Conservation (phyloP, 1,284 basidiomycete species). For the Cutaneotrichosporon dermatis region DNA sequence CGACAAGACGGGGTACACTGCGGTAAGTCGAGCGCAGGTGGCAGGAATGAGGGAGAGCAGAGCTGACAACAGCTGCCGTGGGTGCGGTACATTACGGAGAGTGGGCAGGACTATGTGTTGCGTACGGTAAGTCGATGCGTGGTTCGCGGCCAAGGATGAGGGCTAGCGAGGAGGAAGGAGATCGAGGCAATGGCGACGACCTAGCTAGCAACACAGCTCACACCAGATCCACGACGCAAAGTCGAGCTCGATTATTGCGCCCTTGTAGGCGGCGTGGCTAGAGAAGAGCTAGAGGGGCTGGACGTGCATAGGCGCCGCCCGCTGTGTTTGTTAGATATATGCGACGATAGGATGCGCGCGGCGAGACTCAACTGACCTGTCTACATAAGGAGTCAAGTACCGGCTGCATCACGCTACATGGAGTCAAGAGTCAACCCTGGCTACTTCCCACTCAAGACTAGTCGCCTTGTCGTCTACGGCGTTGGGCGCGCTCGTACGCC, state of each 20-base stretch:
- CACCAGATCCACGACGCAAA: slow-evolving; percentile 41
- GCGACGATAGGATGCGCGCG: background rate
- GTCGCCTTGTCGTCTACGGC: too few relatives aligned
- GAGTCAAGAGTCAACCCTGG: too few relatives aligned
- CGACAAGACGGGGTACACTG: slow-evolving; percentile 93
- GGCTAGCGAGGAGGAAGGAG: too few relatives aligned
- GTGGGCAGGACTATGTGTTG: slow-evolving; percentile 81
- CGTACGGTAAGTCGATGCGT: slow-evolving; percentile 23
- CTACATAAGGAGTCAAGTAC: too few relatives aligned
- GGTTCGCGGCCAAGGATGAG: too few relatives aligned
- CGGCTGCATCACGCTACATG: too few relatives aligned
- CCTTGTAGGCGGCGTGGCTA: slow-evolving; percentile 24
- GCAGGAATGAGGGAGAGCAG: background rate
- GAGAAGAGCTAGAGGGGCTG: background rate
- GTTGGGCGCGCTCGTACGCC: background rate
- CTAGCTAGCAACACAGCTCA: too few relatives aligned
- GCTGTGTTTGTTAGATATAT: slow-evolving; percentile 2
- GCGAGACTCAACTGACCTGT: too few relatives aligned
- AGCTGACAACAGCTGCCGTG: slow-evolving; percentile 52
- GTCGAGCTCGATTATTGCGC: slow-evolving; percentile 41
- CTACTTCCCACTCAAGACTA: too few relatives aligned
- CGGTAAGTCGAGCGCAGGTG: slow-evolving; percentile 46
- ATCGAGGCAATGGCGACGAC: too few relatives aligned
- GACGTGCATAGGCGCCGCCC: background rate
- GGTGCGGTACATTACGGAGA: slow-evolving; percentile 68